Conservation (phyloP, 352 stramenopile species). For the Pythium brassicae region DNA sequence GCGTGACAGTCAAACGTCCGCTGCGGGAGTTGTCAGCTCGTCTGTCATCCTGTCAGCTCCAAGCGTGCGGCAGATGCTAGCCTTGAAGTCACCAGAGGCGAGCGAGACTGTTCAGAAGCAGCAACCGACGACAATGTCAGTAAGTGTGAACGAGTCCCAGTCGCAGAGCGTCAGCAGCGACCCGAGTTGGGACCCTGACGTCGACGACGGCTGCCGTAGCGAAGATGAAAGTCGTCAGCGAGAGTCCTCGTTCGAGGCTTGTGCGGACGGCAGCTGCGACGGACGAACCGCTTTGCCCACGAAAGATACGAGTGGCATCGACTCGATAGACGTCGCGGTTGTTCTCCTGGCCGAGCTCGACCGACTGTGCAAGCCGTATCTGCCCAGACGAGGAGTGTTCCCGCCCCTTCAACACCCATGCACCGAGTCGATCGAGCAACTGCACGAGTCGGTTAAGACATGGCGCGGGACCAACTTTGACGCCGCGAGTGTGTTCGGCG, state of each 20-base stretch:
- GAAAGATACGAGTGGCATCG: constrained; percentile 1
- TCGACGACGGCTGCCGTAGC: constrained; percentile 31
- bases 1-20: not conserved
- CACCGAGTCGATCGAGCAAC: constrained; percentile 15
- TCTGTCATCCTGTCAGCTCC: constrained; percentile 8
- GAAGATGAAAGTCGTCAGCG: constrained; percentile 27
- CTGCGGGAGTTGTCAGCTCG: not conserved
- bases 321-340: constrained; percentile 38
- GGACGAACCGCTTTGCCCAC: not conserved
- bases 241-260: not conserved
- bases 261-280: not conserved
- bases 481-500: constrained; percentile 21
- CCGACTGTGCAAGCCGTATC: constrained; percentile 45
- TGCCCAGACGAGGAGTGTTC: constrained; percentile 31
- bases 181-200: constrained; percentile 21
- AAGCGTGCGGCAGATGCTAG: constrained; percentile 9
- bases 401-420: constrained; percentile 25
- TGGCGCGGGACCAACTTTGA: not conserved
- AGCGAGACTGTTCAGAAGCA: not conserved
- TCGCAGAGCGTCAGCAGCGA: not conserved
- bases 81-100: not conserved
- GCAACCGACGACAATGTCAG: not conserved
- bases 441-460: constrained; percentile 7
- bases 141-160: constrained; percentile 9
- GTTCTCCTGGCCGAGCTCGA: constrained; percentile 81